Percentiles rank a stretch among this genome's conserved stretches.
Conservation (phyloP, 228 moss, liverwort and hornwort species). For the Sphagnum magellanicum region DNA sequence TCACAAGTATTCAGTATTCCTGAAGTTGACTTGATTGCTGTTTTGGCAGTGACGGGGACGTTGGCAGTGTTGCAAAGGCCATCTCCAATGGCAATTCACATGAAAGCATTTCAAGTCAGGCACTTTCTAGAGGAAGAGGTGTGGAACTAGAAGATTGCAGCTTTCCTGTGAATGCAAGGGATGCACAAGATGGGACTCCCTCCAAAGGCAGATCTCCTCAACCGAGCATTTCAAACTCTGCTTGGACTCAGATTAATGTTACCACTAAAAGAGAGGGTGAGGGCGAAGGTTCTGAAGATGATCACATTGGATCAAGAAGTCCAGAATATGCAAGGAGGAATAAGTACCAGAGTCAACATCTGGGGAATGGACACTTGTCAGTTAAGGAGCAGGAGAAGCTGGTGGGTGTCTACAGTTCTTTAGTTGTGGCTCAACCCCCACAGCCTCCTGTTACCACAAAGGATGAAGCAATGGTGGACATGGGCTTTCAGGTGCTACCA, state of each 20-base stretch:
- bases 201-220: background rate
- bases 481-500: slow-evolving; percentile 38
- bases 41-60: slow-evolving; percentile 54
- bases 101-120: slow-evolving; percentile 32
- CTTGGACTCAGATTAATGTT: slow-evolving; percentile 19
- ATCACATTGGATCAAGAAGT: slow-evolving; percentile 17
- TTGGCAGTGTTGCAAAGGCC: slow-evolving; percentile 26
- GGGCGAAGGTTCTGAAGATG: slow-evolving; percentile 34
- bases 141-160: slow-evolving; percentile 12
- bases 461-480: slow-evolving; percentile 67
- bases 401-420: slow-evolving; percentile 14
- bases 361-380: slow-evolving; percentile 52
- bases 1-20: no score
- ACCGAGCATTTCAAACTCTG: background rate
- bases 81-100: slow-evolving; percentile 28
- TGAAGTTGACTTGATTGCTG: no score
- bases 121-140: slow-evolving; percentile 18
- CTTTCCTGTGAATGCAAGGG: slow-evolving; percentile 1
- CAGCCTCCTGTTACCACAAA: slow-evolving; percentile 13
- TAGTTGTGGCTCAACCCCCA: slow-evolving; percentile 32
- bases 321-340: slow-evolving; percentile 64
- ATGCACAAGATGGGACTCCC: background rate
- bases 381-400: slow-evolving; percentile 36
- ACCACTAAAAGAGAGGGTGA: slow-evolving; percentile 16
- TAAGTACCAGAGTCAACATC: slow-evolving; percentile 45